Evolutionary conservation across 768 basidiomycete species (phyloP), one percentile per base, ranked within the genome.

Genomic region (Lactarius quietus): DNA sequence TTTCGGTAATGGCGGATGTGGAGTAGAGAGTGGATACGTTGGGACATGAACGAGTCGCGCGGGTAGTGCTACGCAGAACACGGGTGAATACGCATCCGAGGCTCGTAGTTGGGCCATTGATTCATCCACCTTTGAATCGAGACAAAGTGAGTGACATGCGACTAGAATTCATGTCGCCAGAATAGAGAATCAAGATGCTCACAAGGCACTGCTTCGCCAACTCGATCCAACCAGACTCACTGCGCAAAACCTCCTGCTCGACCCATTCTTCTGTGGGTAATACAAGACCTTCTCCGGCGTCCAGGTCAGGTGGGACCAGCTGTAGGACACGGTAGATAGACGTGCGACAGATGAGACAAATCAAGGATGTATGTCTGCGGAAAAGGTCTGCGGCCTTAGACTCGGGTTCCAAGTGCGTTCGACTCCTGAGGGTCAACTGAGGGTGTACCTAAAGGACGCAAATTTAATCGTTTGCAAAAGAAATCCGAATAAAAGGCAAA

Each of bases 211-310:
- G 78, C 60, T 80, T 81, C 71, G 86, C 80, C 23, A 92, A 82
- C 70, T 92, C 86, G 66, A 93, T 81, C 89, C 88, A 91, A 14
- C 90, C 91, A 60, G 73, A 84, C 38, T 79, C 75, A 69, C 86
- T 88, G 75, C 84, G 84, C 75, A 92, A 78, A 58, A 85, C 77
- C 71, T 90, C 88, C 57, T 83, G 81, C 76, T 92, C 90, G 7
- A 85, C 85, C 88, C 89, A 92, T 53, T 90, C 88, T 59, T 87
- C 85, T 1, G 84, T 84, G 18, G 90, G 89, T 57, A 90, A 76
- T 18, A 91, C 75, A 3, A 86, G 83, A 9, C 87, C 86, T 61
- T 87, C 87, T 57, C 82, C 82, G 17, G 80, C 79, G 65, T 88
- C 86, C 8, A 84, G 74, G 61, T 87, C 86, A 56, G 77, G 74